phyloP scores from a whole-genome alignment of 768 basidiomycete species.

The Dentipellis fragilis region DNA sequence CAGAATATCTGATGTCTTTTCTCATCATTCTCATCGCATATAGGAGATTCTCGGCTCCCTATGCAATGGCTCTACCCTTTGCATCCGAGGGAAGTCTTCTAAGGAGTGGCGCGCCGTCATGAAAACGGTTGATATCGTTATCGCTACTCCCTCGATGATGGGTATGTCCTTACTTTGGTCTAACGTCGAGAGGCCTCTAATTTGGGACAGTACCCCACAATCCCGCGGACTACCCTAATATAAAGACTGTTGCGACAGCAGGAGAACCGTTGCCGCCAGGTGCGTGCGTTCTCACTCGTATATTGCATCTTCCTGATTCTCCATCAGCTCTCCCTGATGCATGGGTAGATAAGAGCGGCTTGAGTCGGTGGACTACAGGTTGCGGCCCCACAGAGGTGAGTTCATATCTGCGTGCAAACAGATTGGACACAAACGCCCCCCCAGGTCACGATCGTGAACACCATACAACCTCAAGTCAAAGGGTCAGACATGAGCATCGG shows the following conservation, averaged over 20 bases:
- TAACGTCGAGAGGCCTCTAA: conserved; percentile 1
- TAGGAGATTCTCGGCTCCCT: conserved; percentile 41
- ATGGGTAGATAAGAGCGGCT: conserved; percentile 34
- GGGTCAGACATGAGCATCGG: conserved; percentile 38
- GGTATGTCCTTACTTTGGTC: conserved; percentile 11
- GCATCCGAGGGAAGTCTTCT: conserved; percentile 39
- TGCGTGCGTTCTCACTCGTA: conserved; percentile 14
- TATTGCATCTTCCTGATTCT: neutral
- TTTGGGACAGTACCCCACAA: conserved; percentile 27
- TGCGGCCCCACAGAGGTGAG: conserved; percentile 49
- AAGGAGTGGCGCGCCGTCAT: conserved; percentile 41
- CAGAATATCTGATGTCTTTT: neutral
- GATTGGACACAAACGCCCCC: neutral
- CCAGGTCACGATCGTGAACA: conserved; percentile 49
- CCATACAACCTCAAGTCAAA: conserved; percentile 35
- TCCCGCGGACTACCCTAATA: conserved; percentile 42
- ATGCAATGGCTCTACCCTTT: conserved; percentile 42
- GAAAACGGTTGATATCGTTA: conserved; percentile 40
- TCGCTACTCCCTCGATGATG: conserved; percentile 45
- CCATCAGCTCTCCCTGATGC: conserved; percentile 28
- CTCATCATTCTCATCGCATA: neutral
- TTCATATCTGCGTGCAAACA: neutral
- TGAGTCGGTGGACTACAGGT: conserved; percentile 30
- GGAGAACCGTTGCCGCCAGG: conserved; percentile 50
- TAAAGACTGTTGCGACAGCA: conserved; percentile 43